Percentiles rank a stretch among this genome's conserved stretches.
These are phyloP conservation scores for Yarrowia porcina DNA, from an alignment of 805 yeast genomes.

Conservation along the genomic window DNA sequence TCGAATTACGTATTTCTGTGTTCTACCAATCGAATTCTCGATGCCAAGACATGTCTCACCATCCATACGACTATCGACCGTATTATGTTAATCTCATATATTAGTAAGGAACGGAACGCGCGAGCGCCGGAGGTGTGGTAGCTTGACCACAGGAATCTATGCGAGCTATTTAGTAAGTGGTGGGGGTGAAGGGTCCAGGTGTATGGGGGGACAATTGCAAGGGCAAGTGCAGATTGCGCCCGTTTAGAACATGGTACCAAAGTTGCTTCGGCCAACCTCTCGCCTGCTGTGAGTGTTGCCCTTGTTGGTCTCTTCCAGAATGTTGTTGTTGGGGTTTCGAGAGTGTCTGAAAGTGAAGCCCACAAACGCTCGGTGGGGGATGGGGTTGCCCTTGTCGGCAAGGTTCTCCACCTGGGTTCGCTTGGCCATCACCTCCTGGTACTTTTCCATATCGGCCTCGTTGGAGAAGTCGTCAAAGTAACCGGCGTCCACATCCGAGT, in stretches of 20 bases:
- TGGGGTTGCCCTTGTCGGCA: constrained; percentile 60
- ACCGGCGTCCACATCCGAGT: constrained; percentile 97
- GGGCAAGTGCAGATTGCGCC: neutral
- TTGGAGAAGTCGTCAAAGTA: constrained; percentile 96
- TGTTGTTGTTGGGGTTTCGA: constrained; percentile 28
- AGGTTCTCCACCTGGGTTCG: constrained; percentile 78
- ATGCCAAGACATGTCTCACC: neutral
- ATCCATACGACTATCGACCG: too few relatives aligned
- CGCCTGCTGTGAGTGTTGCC: constrained; percentile 7
- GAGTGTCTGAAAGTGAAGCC: constrained; percentile 96
- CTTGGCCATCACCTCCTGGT: constrained; percentile 94
- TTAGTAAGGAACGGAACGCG: constrained; percentile 10
- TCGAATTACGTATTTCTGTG: too few relatives aligned
- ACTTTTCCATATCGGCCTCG: constrained; percentile 95
- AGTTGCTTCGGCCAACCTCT: constrained; percentile 12
- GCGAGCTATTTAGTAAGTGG: neutral
- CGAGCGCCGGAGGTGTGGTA: neutral
- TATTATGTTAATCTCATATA: neutral
- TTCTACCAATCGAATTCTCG: neutral
- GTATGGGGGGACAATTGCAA: neutral
- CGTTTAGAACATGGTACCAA: constrained; percentile 22
- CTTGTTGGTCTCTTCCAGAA: constrained; percentile 22
- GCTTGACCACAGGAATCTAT: neutral
- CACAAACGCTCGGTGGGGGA: constrained; percentile 67
- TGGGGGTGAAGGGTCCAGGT: neutral